phyloP scores from a whole-genome alignment of 345 rosid species.

The Litchi chinensis region DNA sequence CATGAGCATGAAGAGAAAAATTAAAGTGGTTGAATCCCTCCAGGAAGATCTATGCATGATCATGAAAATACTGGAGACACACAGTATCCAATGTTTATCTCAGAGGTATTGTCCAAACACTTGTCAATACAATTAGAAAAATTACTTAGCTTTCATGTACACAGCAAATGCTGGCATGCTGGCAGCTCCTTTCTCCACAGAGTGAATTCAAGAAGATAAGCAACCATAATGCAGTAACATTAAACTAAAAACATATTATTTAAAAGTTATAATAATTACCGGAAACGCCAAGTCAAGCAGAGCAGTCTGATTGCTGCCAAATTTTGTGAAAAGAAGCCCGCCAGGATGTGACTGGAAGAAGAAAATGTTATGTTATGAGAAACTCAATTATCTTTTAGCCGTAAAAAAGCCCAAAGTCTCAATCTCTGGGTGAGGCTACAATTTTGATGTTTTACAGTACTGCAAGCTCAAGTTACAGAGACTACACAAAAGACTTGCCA shows the following conservation, averaged over 20 bases:
- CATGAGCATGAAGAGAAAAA: background rate
- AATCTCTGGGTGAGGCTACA: constrained; percentile 1
- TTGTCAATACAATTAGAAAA: background rate
- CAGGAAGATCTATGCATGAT: background rate
- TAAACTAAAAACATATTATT: background rate
- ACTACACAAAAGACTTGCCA: background rate
- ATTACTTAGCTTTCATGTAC: background rate
- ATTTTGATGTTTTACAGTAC: background rate
- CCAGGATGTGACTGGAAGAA: constrained; percentile 85
- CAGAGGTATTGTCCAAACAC: background rate
- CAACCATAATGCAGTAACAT: background rate
- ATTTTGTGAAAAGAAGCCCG: constrained; percentile 81
- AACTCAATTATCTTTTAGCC: background rate
- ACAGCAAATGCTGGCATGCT: background rate
- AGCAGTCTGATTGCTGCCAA: constrained; percentile 82
- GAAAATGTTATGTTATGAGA: constrained; percentile 21
- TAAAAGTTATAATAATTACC: constrained; percentile 37
- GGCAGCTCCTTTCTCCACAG: background rate
- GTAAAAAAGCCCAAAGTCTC: background rate
- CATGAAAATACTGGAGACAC: background rate
- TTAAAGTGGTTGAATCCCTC: background rate
- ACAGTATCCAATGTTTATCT: background rate
- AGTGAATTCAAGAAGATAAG: constrained; percentile 6
- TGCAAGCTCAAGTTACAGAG: background rate
- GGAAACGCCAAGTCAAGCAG: constrained; percentile 90